These are phyloP conservation scores for Guillardia theta DNA, from an alignment of 78 protist genomes.

Conservation along the genomic window DNA sequence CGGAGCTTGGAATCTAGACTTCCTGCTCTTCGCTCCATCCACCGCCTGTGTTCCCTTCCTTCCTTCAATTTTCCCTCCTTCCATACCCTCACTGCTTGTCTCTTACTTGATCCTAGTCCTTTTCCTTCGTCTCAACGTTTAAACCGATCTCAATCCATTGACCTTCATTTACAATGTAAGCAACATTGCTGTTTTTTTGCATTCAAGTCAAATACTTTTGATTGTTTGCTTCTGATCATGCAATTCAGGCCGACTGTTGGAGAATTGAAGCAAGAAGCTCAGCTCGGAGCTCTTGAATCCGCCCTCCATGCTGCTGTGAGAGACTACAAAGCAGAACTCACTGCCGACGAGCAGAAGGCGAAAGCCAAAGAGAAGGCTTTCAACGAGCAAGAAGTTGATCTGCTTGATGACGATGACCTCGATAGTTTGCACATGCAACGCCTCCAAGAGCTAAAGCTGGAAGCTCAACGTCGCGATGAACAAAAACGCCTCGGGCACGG, in stretches of 20 bases:
- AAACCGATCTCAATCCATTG: no score
- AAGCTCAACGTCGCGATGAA: not conserved
- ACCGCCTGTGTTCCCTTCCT: no score
- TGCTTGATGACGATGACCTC: conserved; percentile 19
- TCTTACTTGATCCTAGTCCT: no score
- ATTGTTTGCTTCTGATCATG: not conserved
- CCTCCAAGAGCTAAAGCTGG: conserved; percentile 35
- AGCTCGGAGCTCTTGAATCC: not conserved
- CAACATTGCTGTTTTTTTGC: no score
- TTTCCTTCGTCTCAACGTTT: no score
- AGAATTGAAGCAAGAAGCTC: not conserved
- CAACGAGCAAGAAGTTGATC: not conserved
- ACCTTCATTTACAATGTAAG: no score
- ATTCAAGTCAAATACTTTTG: no score
- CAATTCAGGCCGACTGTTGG: not conserved
- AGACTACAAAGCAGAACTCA: conserved; percentile 5
- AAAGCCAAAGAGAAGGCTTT: not conserved
- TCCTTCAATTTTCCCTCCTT: no score
- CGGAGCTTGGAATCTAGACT: no score
- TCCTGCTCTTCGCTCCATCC: no score
- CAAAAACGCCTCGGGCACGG: conserved; percentile 48
- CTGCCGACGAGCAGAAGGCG: not conserved
- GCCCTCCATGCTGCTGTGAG: conserved; percentile 20
- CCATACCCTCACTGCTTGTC: no score
- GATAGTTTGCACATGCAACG: conserved; percentile 5